These are phyloP conservation scores for Fusarium dimerum DNA, from an alignment of 2,329 filamentous ascomycete species.

Conservation along the genomic window DNA sequence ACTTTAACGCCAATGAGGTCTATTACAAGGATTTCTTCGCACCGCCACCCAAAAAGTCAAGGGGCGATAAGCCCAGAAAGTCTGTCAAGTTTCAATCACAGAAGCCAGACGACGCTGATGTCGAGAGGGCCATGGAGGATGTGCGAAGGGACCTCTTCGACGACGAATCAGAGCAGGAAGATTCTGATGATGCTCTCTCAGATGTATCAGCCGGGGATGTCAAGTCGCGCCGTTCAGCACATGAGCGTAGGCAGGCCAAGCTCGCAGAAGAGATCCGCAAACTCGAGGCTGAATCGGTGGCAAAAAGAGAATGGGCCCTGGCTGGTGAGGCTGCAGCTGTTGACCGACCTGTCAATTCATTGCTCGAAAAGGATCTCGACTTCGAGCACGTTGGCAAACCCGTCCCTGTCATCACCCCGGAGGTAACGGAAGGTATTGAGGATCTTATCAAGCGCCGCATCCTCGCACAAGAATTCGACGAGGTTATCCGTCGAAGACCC, in stretches of 20 bases:
- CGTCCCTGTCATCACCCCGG: constrained; percentile 88
- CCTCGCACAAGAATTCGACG: constrained; percentile 86
- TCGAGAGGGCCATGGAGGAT: constrained; percentile 81
- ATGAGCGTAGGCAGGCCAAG: constrained; percentile 84
- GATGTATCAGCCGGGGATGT: constrained; percentile 69
- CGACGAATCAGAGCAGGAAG: constrained; percentile 65
- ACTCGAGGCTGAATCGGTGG: constrained; percentile 84
- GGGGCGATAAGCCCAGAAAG: constrained; percentile 47
- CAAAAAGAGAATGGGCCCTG: constrained; percentile 88
- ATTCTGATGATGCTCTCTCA: constrained; percentile 65
- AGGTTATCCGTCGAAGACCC: constrained; percentile 80
- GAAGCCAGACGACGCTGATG: constrained; percentile 61
- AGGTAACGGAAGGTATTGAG: constrained; percentile 89
- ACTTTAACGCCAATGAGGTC: constrained; percentile 79
- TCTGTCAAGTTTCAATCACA: constrained; percentile 42
- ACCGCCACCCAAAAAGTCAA: constrained; percentile 74
- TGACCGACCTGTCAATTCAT: constrained; percentile 84
- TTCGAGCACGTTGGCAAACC: constrained; percentile 96
- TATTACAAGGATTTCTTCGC: constrained; percentile 95
- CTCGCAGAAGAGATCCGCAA: constrained; percentile 87
- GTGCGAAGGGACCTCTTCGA: constrained; percentile 91
- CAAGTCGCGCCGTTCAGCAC: constrained; percentile 74
- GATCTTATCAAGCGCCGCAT: constrained; percentile 93
- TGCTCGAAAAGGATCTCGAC: constrained; percentile 92
- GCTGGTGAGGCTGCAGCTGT: constrained; percentile 82